Conservation (phyloP, 495 filamentous ascomycete genomes). For the Cercophora sp. region DNA sequence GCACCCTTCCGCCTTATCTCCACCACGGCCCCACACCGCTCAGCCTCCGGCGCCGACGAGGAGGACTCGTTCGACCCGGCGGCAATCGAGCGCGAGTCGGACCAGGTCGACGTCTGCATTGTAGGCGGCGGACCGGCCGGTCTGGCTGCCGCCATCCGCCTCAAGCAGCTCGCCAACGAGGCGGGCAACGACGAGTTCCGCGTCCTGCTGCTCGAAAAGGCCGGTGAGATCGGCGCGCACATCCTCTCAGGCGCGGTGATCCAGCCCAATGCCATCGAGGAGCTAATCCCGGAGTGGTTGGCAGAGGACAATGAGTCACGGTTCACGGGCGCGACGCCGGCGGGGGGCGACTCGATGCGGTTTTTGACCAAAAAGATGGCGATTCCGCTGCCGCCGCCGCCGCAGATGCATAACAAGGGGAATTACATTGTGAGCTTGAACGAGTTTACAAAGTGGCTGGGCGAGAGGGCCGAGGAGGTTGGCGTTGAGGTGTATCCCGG, state of each 20-base stretch:
- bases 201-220: slow-evolving; percentile 90
- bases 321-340: slow-evolving; percentile 80
- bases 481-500: slow-evolving; percentile 99
- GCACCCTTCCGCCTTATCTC: slow-evolving; percentile 17
- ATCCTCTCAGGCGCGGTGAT: slow-evolving; percentile 95
- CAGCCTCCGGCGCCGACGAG: slow-evolving; percentile 34
- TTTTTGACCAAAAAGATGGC: slow-evolving; percentile 83
- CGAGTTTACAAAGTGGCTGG: slow-evolving; percentile 91
- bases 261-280: slow-evolving; percentile 81
- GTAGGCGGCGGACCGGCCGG: slow-evolving; percentile 93
- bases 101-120: slow-evolving; percentile 95
- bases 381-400: slow-evolving; percentile 79
- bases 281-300: slow-evolving; percentile 92
- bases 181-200: slow-evolving; percentile 96
- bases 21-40: slow-evolving; percentile 47
- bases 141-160: slow-evolving; percentile 83
- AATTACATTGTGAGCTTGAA: slow-evolving; percentile 97
- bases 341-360: slow-evolving; percentile 80
- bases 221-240: slow-evolving; percentile 90
- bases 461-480: slow-evolving; percentile 88
- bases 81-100: slow-evolving; percentile 76
- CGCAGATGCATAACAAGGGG: slow-evolving; percentile 97
- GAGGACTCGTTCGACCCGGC: slow-evolving; percentile 69
- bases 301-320: slow-evolving; percentile 77
- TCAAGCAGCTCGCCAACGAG: slow-evolving; percentile 94